phyloP scores from a whole-genome alignment of 1,284 basidiomycete species.

The Rhodotorula sp. region DNA sequence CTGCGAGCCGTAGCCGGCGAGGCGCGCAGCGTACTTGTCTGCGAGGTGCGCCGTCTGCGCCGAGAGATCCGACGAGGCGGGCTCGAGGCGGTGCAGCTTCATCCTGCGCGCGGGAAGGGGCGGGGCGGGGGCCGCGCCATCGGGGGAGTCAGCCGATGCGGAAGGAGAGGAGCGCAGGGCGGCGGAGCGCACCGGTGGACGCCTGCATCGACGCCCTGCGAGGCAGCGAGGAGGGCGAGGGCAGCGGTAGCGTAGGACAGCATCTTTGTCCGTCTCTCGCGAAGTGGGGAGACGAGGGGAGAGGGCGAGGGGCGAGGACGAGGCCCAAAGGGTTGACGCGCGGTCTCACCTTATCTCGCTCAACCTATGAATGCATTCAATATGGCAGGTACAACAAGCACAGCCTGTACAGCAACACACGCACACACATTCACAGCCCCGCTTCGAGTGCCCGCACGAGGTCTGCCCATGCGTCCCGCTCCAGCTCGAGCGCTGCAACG shows the following conservation, averaged over 20 bases:
- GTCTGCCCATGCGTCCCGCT: slow-evolving; percentile 36
- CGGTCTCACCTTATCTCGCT: background rate
- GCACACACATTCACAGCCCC: background rate
- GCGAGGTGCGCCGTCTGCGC: slow-evolving; percentile 63
- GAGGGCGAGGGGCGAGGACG: slow-evolving; percentile 2
- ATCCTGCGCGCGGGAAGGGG: slow-evolving; percentile 26
- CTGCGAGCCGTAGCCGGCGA: slow-evolving; percentile 66
- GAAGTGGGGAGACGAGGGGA: background rate
- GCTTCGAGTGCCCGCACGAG: slow-evolving; percentile 18
- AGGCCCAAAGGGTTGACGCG: background rate
- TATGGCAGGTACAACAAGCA: background rate
- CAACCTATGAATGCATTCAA: background rate
- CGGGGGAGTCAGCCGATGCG: background rate
- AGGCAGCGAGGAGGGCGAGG: slow-evolving; percentile 26
- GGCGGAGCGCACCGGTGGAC: slow-evolving; percentile 37
- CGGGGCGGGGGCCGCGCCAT: slow-evolving; percentile 9
- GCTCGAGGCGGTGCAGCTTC: slow-evolving; percentile 36
- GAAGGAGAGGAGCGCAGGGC: background rate
- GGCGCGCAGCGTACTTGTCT: slow-evolving; percentile 75
- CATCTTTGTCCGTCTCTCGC: background rate
- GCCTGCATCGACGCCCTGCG: slow-evolving; percentile 34
- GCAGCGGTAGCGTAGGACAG: slow-evolving; percentile 16
- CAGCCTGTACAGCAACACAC: background rate
- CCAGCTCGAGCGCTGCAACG: slow-evolving; percentile 26
- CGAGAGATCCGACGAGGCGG: slow-evolving; percentile 14